Conservation (phyloP, 257 asterid genomes). For the Jacaranda mimosifolia region DNA sequence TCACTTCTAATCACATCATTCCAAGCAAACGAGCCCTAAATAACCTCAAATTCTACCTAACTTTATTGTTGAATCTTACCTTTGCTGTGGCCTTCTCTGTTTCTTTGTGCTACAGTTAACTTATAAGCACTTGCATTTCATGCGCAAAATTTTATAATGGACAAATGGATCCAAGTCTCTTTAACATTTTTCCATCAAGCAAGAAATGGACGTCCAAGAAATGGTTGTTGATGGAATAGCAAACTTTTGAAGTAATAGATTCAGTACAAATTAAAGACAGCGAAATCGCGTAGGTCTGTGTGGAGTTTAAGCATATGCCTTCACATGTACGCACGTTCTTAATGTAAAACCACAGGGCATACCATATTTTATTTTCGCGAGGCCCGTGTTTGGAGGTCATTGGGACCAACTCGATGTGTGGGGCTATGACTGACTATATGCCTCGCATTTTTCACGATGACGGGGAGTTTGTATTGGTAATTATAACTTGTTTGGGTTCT, state of each 20-base stretch:
- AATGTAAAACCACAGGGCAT: background rate
- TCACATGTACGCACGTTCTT: constrained; percentile 37
- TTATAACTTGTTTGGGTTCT: background rate
- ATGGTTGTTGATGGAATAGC: constrained; percentile 17
- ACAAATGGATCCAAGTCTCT: background rate
- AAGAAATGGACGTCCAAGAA: background rate
- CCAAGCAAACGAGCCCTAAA: no score
- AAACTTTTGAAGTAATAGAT: background rate
- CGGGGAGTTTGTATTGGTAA: background rate
- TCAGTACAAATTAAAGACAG: background rate
- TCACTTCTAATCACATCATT: no score
- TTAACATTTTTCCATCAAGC: background rate
- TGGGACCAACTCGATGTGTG: constrained; percentile 22
- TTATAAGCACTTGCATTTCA: constrained; percentile 21
- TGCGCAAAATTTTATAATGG: constrained; percentile 21
- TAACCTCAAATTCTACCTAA: background rate
- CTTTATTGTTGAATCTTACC: background rate
- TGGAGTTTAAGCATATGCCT: background rate
- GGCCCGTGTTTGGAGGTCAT: constrained; percentile 33
- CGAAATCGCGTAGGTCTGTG: constrained; percentile 38
- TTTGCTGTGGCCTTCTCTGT: no score
- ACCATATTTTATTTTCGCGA: background rate
- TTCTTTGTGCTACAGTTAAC: background rate
- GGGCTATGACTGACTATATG: background rate
- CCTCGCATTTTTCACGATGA: constrained; percentile 45